Conservation (phyloP, 176 grass and related monocot genomes). For the Aechmea fasciata region DNA sequence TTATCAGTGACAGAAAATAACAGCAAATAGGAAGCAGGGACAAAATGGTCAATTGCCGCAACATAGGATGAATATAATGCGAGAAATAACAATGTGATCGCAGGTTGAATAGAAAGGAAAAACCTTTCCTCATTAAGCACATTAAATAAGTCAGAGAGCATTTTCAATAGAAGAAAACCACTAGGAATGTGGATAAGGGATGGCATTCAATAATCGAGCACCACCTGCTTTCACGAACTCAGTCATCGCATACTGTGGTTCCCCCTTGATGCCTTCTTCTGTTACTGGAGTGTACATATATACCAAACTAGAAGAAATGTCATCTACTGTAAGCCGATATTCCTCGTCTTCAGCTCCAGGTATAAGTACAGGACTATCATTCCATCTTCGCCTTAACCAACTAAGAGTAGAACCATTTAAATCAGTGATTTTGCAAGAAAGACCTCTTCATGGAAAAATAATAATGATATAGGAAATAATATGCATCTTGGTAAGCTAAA, state of each 20-base stretch:
- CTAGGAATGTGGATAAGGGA: neutral
- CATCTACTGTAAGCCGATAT: conserved; percentile 67
- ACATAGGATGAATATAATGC: neutral
- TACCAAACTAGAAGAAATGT: conserved; percentile 77
- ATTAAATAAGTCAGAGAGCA: neutral
- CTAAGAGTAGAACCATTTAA: conserved; percentile 34
- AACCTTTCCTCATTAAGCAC: neutral
- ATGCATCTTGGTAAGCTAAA: neutral
- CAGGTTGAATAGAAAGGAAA: neutral
- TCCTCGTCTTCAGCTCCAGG: conserved; percentile 68
- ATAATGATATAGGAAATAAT: neutral
- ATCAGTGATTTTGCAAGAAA: conserved; percentile 8
- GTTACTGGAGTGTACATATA: conserved; percentile 88
- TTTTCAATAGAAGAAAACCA: neutral
- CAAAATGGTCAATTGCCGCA: neutral
- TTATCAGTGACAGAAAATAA: neutral
- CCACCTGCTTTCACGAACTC: conserved; percentile 88
- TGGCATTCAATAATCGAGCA: neutral
- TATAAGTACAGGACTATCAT: conserved; percentile 45
- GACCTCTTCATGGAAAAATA: conserved; percentile 7
- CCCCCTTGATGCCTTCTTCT: conserved; percentile 74
- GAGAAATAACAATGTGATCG: neutral
- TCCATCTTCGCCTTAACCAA: conserved; percentile 84
- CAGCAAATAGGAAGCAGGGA: neutral
- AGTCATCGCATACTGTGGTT: conserved; percentile 67